phyloP scores from a whole-genome alignment of 495 filamentous ascomycete genomes.

The Massariosphaeria phaeospora region DNA sequence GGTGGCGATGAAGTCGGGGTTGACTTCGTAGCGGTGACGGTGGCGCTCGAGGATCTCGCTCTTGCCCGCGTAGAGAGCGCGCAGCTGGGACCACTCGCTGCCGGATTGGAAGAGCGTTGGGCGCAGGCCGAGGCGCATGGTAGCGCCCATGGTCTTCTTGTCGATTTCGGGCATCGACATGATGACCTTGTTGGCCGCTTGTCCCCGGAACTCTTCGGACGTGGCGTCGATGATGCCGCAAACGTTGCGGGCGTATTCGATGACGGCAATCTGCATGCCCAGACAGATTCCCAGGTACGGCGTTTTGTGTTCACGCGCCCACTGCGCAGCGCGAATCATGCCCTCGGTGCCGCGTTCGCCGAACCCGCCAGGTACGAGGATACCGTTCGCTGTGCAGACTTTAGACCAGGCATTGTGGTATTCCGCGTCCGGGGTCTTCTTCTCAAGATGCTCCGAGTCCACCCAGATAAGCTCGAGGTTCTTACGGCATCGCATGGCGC shows the following conservation, averaged over 20 bases:
- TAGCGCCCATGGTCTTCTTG: slow-evolving; percentile 72
- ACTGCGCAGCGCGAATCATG: slow-evolving; percentile 79
- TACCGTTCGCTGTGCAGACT: slow-evolving; percentile 64
- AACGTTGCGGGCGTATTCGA: slow-evolving; percentile 77
- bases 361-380: slow-evolving; percentile 76
- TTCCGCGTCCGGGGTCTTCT: slow-evolving; percentile 57
- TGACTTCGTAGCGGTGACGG: slow-evolving; percentile 72
- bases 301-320: slow-evolving; percentile 72
- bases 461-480: slow-evolving; percentile 81
- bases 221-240: slow-evolving; percentile 57
- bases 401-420: slow-evolving; percentile 88
- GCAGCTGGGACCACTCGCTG: slow-evolving; percentile 74
- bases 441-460: slow-evolving; percentile 77
- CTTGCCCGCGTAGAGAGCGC: slow-evolving; percentile 64
- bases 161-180: slow-evolving; percentile 90
- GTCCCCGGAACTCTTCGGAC: slow-evolving; percentile 57
- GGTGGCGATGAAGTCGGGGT: slow-evolving; percentile 57
- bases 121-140: slow-evolving; percentile 82
- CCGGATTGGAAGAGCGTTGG: slow-evolving; percentile 69
- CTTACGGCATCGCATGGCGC: slow-evolving; percentile 75
- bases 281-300: slow-evolving; percentile 92
- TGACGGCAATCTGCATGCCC: slow-evolving; percentile 90
- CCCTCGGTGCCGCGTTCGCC: slow-evolving; percentile 75
- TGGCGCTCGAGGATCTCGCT: slow-evolving; percentile 56
- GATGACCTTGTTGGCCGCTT: slow-evolving; percentile 57